A percentile compares a stretch with the other conserved stretches of the same genome.
These are phyloP conservation scores for Xerocomellus dryophilus DNA, from an alignment of 768 basidiomycete species.

Conservation along the genomic window DNA sequence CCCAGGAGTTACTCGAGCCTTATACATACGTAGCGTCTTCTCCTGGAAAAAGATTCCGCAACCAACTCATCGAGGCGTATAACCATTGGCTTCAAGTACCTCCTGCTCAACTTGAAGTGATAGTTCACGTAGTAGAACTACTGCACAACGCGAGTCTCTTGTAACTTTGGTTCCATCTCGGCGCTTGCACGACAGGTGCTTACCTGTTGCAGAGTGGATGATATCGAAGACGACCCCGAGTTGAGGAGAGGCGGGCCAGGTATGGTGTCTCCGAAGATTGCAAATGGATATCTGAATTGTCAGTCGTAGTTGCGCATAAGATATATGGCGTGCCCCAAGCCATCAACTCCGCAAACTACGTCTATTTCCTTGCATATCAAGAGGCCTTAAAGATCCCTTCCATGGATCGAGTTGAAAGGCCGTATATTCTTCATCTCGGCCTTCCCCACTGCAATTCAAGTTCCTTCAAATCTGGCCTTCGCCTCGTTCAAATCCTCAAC, in stretches of 20 bases:
- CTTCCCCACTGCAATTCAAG: too few species aligned
- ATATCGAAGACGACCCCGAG: too few species aligned
- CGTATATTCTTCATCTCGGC: too few species aligned
- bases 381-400: conserved; percentile 55
- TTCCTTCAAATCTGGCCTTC: too few species aligned
- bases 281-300: too few species aligned
- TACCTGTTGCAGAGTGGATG: conserved; percentile 65
- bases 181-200: background rate
- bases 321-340: too few species aligned
- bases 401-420: background rate
- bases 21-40: conserved; percentile 79
- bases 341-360: too few species aligned
- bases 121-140: conserved; percentile 81
- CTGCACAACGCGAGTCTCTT: conserved; percentile 91
- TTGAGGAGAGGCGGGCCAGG: too few species aligned
- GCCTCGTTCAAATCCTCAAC: too few species aligned
- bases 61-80: conserved; percentile 85
- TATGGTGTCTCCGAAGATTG: too few species aligned
- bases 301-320: too few species aligned
- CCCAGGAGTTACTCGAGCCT: conserved; percentile 71
- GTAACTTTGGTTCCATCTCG: conserved; percentile 43
- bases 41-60: conserved; percentile 90
- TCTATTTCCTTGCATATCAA: conserved; percentile 76
- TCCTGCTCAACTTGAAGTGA: conserved; percentile 61
- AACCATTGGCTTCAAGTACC: conserved; percentile 91